These are phyloP conservation scores for Thraustochytrium striatum DNA, from an alignment of 352 stramenopile genomes.

Conservation along the genomic window DNA sequence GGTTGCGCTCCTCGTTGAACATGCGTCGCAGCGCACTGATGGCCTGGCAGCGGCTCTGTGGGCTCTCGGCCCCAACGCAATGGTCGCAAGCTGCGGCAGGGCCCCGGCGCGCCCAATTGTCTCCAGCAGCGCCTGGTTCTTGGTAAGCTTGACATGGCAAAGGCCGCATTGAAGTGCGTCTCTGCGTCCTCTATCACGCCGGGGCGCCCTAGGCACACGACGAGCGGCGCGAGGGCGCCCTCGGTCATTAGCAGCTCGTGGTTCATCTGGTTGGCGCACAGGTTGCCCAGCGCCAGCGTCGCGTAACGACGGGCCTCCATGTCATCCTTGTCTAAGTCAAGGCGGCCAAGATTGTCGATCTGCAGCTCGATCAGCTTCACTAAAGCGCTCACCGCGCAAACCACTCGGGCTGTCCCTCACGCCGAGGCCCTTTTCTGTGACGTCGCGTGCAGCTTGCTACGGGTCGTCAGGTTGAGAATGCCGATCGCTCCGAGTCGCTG, in stretches of 20 bases:
- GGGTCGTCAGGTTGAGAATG: conserved; percentile 81
- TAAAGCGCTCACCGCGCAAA: conserved; percentile 54
- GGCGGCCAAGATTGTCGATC: conserved; percentile 49
- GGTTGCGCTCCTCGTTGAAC: conserved; percentile 70
- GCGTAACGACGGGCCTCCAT: conserved; percentile 70
- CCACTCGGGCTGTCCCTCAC: conserved; percentile 62
- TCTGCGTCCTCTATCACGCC: conserved; percentile 71
- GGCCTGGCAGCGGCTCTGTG: conserved; percentile 76
- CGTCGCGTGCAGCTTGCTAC: conserved; percentile 70
- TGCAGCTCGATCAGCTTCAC: conserved; percentile 51
- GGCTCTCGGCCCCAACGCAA: conserved; percentile 36
- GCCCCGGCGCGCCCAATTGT: conserved; percentile 51
- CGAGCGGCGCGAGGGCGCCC: conserved; percentile 56
- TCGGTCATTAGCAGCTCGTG: conserved; percentile 33
- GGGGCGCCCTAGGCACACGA: conserved; percentile 67
- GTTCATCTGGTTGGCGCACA: conserved; percentile 62
- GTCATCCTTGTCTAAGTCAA: conserved; percentile 52
- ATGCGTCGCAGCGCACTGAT: conserved; percentile 81
- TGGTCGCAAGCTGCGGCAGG: conserved; percentile 51
- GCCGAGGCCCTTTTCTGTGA: conserved; percentile 64
- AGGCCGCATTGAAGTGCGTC: conserved; percentile 84
- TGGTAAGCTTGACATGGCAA: conserved; percentile 86
- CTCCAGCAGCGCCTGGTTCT: conserved; percentile 59
- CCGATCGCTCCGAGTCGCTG: conserved; percentile 76
- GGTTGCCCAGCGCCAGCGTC: conserved; percentile 72